Base-by-base conservation (phyloP, 306 rosid species). In the Inga oerstediana region DNA sequence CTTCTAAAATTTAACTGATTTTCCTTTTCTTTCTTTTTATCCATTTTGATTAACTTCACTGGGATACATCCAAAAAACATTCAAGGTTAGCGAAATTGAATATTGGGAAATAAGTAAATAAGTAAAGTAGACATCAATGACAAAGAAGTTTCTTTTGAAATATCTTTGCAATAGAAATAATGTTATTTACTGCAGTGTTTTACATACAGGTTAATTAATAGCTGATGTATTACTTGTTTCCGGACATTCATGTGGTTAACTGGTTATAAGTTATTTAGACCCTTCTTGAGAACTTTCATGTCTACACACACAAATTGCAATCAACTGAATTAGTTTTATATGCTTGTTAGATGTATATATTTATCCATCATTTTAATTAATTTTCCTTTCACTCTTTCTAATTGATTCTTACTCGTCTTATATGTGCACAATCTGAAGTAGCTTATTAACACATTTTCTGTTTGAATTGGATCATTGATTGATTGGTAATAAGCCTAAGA, bases 391-490 rank as follows among this genome's bases (percentile, higher is more conserved):
- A 27, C 30, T 27, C 30, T 27, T 0, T 27, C 30, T 27, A 51
- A 51, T 51, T 3, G 56, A 51, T 51, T 16, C 20, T 41, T 14
- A 19, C 49, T 35, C 17, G 17, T 41, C 17, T 0, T 8, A 32
- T 52, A 79, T 74, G 15, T 52, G 34, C 64, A 46, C 19, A 46
- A 22, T 59, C 68, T n/a, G 71, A 46, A 46, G 44, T 64, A 35
- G 44, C 8, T 24, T 56, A 59, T 14, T 14, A 58, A 46, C 16
- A 17, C 35, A 9, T 56, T 46, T 39, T 39, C 37, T 9, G 51
- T 85, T 37, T 74, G 20, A 69, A 12, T 72, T 74, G 73, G 17
- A 74, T 76, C 76, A 48, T 43, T 39, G 37, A 48, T 45, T 49
- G 54, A 14, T 51, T 74, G 62, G 46, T 35, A 27, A 61, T 49